Evolutionary conservation across 2,329 filamentous ascomycete genomes (phyloP), one percentile per base, ranked within the genome.

Genomic region (Monosporascus sp.): DNA sequence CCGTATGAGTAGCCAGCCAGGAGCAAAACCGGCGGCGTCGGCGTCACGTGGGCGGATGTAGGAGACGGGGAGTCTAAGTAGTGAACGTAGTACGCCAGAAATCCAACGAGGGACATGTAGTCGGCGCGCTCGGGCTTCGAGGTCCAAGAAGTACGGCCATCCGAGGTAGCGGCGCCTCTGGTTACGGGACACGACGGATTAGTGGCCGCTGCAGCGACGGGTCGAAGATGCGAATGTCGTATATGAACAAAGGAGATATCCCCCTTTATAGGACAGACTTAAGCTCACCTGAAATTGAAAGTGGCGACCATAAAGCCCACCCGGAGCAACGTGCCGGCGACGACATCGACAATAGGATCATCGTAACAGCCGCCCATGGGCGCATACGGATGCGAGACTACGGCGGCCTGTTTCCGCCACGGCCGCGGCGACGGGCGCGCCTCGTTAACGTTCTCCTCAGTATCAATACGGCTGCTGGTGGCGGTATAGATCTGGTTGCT

Each of bases 1-100:
- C 94, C 94, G 68, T 97, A 97, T 0, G 91, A 96, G 68, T 97
- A 97, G 14, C 92, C 92, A 2, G 81, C 87, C 7, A 94, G 75
- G 5, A 96, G 63, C 3, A 85, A 65, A 48, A 76, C 52, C 2
- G 70, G 72, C 2, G 58, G 60, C 2, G 52, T 37, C 35, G 59
- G 16, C 48, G 55, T 37, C 48, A 49, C 38, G 2, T 49, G 38
- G 24, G 49, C 48, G 19, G 49, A 47, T 17, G 17, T 48, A 24
- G 50, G 45, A 26, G 41, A 31, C 11, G 51, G 46, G n/a, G 73
- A 71, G 41, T 78, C 71, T 54, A 91, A 73, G 52, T 76, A 73
- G 57, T 86, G 79, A 41, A 91, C 71, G 64, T 95, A 96, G 62
- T 87, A 80, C 41, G 87, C 71, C 62, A 95, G 76, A 65, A 96